These are phyloP conservation scores for Raphanus hybrid DNA, from an alignment of 441 rosid species.

Conservation along the genomic window DNA sequence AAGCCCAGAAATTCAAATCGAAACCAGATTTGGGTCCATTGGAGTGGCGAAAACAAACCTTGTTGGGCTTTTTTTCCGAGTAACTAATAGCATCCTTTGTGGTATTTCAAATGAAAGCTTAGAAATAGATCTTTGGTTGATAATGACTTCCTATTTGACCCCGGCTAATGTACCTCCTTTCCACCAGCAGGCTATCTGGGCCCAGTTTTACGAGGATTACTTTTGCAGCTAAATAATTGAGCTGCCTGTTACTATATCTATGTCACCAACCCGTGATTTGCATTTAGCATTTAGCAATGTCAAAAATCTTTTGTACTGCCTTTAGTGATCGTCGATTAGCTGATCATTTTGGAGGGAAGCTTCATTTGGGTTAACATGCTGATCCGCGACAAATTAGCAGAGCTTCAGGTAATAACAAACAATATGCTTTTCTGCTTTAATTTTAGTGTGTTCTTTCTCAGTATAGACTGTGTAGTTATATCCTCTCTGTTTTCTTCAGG, in stretches of 20 bases:
- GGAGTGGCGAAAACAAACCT: background rate
- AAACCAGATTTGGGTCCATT: background rate
- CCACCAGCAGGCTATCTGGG: no score
- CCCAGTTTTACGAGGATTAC: no score
- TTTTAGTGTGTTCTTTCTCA: constrained; percentile 30
- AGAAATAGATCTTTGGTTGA: no score
- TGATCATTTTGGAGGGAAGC: constrained; percentile 47
- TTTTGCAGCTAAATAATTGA: no score
- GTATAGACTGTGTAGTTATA: constrained; percentile 30
- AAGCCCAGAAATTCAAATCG: background rate
- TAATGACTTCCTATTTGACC: no score
- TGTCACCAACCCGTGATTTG: constrained; percentile 32
- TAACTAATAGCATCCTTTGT: background rate
- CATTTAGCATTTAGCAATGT: constrained; percentile 37
- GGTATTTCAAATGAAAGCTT: no score
- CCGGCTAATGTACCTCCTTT: no score
- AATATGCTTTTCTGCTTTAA: constrained; percentile 7
- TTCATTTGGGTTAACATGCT: constrained; percentile 93
- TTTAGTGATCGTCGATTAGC: constrained; percentile 98
- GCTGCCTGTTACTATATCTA: no score
- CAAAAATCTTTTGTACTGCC: constrained; percentile 41
- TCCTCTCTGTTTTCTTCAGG: constrained; percentile 58
- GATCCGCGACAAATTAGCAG: constrained; percentile 90
- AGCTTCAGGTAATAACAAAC: constrained; percentile 78
- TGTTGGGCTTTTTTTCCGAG: background rate